Conservation (phyloP, 2,329 filamentous ascomycete genomes). For the Trichoderma hamatum region DNA sequence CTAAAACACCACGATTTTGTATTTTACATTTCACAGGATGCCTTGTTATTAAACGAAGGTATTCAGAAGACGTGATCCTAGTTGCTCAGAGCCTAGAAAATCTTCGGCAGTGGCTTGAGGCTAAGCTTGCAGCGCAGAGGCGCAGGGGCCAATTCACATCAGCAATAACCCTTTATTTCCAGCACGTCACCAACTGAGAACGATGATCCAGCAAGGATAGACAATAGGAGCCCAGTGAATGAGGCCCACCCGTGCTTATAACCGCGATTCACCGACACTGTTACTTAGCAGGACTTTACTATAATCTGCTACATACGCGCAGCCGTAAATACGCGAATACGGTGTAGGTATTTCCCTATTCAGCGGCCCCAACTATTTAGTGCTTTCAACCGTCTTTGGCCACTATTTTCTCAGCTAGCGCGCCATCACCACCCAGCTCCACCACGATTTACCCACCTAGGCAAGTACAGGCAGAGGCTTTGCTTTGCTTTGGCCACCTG, state of each 20-base stretch:
- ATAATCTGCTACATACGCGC: neutral
- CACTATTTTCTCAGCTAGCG: neutral
- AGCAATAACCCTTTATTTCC: neutral
- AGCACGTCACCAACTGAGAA: neutral
- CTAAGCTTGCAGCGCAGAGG: neutral
- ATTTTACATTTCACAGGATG: neutral
- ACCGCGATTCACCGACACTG: neutral
- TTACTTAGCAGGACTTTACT: neutral
- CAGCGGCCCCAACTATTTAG: neutral
- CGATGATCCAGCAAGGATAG: neutral
- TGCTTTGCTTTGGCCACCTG: too few relatives aligned
- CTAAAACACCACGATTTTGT: neutral
- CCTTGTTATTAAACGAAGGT: neutral
- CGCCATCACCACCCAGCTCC: neutral
- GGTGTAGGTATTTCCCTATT: neutral
- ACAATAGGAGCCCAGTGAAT: neutral
- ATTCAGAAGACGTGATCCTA: neutral
- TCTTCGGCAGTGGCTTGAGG: neutral
- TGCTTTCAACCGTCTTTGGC: neutral
- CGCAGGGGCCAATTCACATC: neutral
- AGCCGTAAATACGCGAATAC: conserved; percentile 2
- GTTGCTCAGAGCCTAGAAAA: neutral
- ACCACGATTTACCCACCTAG: neutral
- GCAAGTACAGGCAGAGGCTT: neutral
- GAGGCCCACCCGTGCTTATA: neutral